Evolutionary conservation across 345 rosid species (phyloP), one percentile per base, ranked within the genome.

Genomic region (Acer yangbiense): DNA sequence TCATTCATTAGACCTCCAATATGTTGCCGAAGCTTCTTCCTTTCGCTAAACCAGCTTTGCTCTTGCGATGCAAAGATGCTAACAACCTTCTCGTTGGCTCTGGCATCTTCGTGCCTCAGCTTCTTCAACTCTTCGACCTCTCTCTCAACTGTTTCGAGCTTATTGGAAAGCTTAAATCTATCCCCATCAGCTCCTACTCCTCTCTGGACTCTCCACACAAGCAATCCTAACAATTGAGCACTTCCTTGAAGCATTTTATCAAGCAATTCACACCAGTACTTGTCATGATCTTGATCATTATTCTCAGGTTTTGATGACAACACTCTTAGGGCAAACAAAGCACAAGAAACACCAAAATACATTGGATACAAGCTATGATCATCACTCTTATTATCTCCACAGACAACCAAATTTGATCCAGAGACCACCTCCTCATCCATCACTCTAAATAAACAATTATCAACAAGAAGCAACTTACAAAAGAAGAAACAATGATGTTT

Each of bases 71-170:
- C 97, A 77, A 88, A 87, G 63, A 96, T 94, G 55, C 97, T 71
- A 35, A 92, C 97, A 68, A 91, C 98, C 75, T 92, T 96, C 91
- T 96, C 99, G 68, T 94, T 96, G 10, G 98, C 99, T 78, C 85
- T 94, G 7, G 95, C 98, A 74, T 92, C 98, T 85, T 90, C 97
- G 0, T 74, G 87, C 73, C 98, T 88, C 65, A 80, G 71, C 80
- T 88, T 87, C 89, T 87, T 89, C 73, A 94, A 72, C 85, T 83
- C 91, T 62, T 75, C 82, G 18, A 92, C 89, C 87, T 87, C 92
- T 60, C 76, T 81, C 73, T 87, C 88, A n/a, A 91, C 89, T 21
- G 66, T 77, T 83, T 87, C 85, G 12, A 93, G 90, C 81, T 87
- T 86, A 61, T 65, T 82, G 18, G 81, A 82, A 78, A 92, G 88